phyloP scores from a whole-genome alignment of 345 rosid species.

The Kernera saxatilis region DNA sequence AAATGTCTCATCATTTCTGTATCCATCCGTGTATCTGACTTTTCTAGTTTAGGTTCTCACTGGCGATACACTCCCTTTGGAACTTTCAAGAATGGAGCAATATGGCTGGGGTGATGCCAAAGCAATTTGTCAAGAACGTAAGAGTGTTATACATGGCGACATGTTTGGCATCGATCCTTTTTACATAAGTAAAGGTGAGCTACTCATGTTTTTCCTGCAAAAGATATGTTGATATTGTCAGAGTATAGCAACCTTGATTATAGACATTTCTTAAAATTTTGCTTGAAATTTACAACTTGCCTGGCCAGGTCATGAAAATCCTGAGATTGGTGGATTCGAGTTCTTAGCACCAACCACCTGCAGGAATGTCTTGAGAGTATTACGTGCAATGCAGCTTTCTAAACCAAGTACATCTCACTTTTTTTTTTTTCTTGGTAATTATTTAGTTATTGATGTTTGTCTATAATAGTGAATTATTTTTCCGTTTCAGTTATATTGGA shows the following conservation, averaged over 20 bases:
- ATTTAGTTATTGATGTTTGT: constrained; percentile 4
- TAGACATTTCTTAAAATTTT: constrained; percentile 2
- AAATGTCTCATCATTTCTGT: background rate
- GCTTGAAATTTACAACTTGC: background rate
- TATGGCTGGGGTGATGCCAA: constrained; percentile 78
- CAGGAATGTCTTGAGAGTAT: constrained; percentile 72
- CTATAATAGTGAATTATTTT: constrained; percentile 9
- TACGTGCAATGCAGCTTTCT: constrained; percentile 92
- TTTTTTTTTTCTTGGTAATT: constrained; percentile 4
- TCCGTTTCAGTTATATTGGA: constrained; percentile 62
- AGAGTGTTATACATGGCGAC: constrained; percentile 42
- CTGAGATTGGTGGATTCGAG: constrained; percentile 66
- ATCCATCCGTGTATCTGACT: background rate
- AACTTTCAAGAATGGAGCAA: constrained; percentile 54
- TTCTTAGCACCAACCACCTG: constrained; percentile 84
- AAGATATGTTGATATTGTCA: background rate
- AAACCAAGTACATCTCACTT: constrained; percentile 60
- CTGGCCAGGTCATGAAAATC: constrained; percentile 41
- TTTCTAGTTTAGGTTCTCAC: constrained; percentile 42
- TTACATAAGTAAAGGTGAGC: constrained; percentile 68
- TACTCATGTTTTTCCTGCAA: background rate
- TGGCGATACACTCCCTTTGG: constrained; percentile 12
- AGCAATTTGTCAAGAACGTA: constrained; percentile 29
- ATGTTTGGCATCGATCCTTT: constrained; percentile 73
- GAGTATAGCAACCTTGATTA: background rate